Conservation (phyloP, 2,329 filamentous ascomycete genomes). For the Diaporthe destruens region DNA sequence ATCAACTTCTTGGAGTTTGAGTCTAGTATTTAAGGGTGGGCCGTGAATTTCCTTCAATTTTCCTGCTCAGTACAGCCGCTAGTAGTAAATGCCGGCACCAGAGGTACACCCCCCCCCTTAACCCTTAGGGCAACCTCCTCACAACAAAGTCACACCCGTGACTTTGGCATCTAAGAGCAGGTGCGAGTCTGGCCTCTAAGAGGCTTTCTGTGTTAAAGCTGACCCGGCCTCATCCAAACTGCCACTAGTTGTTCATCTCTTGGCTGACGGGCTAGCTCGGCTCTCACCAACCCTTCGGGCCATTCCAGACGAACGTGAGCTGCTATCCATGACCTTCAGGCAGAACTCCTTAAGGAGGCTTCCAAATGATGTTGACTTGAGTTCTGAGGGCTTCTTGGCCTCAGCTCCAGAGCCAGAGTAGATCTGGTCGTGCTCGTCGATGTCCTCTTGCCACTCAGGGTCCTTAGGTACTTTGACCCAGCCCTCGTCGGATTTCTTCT, state of each 20-base stretch:
- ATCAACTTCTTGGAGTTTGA: no score
- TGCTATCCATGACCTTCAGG: conserved; percentile 17
- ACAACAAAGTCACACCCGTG: not conserved
- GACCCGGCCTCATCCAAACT: no score
- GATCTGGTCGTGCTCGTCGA: conserved; percentile 1
- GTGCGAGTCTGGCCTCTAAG: no score
- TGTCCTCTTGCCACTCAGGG: conserved; percentile 25
- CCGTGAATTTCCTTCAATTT: conserved; percentile 20
- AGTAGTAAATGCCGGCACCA: not conserved
- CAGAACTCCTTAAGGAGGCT: conserved; percentile 33
- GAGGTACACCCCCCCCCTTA: no score
- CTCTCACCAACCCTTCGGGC: conserved; percentile 16
- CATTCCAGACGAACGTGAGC: conserved; percentile 19
- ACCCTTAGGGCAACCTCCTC: no score
- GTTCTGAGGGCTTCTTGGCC: not conserved
- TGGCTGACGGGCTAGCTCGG: not conserved
- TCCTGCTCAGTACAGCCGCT: not conserved
- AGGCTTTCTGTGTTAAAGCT: not conserved
- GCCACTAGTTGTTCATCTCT: not conserved
- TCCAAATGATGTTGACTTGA: conserved; percentile 9
- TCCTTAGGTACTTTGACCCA: conserved; percentile 27
- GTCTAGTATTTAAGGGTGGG: no score
- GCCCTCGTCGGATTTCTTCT: not conserved
- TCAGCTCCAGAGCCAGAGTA: not conserved
- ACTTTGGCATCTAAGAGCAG: not conserved